These are phyloP conservation scores for Saccharomyces hybrid DNA, from an alignment of 1,139 yeast genomes.

Conservation along the genomic window DNA sequence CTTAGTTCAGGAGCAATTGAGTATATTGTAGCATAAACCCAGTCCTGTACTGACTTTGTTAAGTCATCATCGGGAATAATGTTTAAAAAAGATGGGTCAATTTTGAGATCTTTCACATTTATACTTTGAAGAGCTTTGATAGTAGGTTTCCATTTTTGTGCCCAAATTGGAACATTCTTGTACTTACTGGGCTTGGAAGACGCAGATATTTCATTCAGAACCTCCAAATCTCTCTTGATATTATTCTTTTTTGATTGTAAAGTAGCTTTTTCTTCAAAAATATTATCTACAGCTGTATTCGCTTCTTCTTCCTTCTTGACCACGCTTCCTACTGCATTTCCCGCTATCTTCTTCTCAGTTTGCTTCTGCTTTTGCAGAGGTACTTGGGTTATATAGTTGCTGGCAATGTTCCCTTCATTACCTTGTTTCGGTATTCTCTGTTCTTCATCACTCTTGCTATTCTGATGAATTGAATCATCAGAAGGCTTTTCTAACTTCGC, in stretches of 20 bases:
- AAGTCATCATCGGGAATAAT: slow-evolving; percentile 76
- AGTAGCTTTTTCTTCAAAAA: slow-evolving; percentile 29
- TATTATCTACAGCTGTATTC: slow-evolving; percentile 17
- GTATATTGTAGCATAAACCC: slow-evolving; percentile 77
- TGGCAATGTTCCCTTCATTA: background rate
- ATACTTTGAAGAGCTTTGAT: slow-evolving; percentile 30
- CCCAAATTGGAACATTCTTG: slow-evolving; percentile 71
- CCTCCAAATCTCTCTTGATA: slow-evolving; percentile 27
- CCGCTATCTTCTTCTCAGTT: background rate
- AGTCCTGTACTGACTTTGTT: slow-evolving; percentile 74
- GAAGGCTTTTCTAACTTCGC: slow-evolving; percentile 3
- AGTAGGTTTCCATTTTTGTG: slow-evolving; percentile 60
- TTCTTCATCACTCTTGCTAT: background rate
- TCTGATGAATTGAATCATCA: background rate
- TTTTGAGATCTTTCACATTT: slow-evolving; percentile 26
- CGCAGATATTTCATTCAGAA: slow-evolving; percentile 28
- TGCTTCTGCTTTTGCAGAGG: slow-evolving; percentile 1
- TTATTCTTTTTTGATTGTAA: slow-evolving; percentile 28
- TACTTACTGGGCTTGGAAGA: slow-evolving; percentile 55
- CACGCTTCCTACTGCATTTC: background rate
- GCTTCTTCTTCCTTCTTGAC: slow-evolving; percentile 3
- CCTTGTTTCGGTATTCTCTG: background rate
- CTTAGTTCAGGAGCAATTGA: slow-evolving; percentile 55
- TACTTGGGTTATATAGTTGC: background rate
- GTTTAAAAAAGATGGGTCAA: slow-evolving; percentile 51